These are phyloP conservation scores for Carex cristatella DNA, from an alignment of 176 grass and related monocot genomes.

Conservation along the genomic window DNA sequence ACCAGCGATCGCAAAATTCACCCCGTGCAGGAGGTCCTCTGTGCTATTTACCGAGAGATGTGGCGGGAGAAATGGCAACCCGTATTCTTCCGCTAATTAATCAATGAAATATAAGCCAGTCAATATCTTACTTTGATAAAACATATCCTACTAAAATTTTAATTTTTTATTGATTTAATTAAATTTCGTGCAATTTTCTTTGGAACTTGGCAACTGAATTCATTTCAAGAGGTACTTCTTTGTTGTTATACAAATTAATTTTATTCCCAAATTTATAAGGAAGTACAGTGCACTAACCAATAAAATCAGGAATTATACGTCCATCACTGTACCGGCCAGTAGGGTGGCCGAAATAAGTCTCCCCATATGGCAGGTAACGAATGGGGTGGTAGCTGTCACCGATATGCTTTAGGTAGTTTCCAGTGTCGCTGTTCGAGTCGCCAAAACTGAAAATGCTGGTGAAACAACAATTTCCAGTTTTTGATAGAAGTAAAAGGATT, in stretches of 20 bases:
- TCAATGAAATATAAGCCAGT: background rate
- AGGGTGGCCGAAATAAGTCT: constrained; percentile 52
- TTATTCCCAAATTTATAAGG: background rate
- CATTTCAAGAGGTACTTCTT: background rate
- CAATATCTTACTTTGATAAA: background rate
- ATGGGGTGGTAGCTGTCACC: background rate
- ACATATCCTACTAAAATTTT: background rate
- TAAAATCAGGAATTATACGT: constrained; percentile 81
- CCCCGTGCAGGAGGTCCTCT: constrained; percentile 49
- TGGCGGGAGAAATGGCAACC: constrained; percentile 26
- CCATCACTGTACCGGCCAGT: constrained; percentile 70
- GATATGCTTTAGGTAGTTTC: constrained; percentile 44
- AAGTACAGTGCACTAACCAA: constrained; percentile 35
- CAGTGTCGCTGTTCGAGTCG: constrained; percentile 80
- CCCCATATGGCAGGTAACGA: constrained; percentile 55
- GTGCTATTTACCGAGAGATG: constrained; percentile 38
- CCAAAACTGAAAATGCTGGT: constrained; percentile 79
- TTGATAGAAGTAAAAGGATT: constrained; percentile 12
- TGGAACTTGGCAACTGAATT: background rate
- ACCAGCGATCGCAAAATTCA: constrained; percentile 74
- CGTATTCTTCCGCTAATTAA: constrained; percentile 25
- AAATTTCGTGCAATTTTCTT: background rate
- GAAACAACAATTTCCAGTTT: constrained; percentile 37
- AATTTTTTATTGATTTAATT: too few relatives aligned
- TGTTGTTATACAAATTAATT: background rate